These are phyloP conservation scores for Dactylellina leptospora DNA, from an alignment of 2,329 filamentous ascomycete genomes.

Conservation along the genomic window DNA sequence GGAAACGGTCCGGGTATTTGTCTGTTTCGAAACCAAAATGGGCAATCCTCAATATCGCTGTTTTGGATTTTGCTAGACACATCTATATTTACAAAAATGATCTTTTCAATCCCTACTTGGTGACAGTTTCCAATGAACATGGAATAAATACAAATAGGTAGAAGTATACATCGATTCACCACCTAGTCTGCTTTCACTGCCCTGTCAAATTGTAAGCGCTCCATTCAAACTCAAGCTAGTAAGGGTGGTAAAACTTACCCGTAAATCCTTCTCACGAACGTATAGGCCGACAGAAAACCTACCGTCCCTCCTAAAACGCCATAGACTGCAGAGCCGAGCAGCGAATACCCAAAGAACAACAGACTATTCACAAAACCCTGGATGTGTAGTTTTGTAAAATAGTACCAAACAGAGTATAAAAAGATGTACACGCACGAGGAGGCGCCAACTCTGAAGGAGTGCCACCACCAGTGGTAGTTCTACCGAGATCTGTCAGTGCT, in stretches of 20 bases:
- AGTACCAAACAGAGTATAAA: conserved; percentile 84
- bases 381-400: conserved; percentile 80
- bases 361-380: conserved; percentile 79
- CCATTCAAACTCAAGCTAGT: not conserved
- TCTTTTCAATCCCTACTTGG: too few relatives aligned
- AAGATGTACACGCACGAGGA: conserved; percentile 83
- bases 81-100: too few relatives aligned
- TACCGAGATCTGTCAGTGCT: conserved; percentile 57
- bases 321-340: conserved; percentile 82
- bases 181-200: conserved; percentile 66
- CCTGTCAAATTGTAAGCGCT: too few relatives aligned
- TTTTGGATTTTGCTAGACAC: too few relatives aligned
- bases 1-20: not conserved
- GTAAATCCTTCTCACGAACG: conserved; percentile 85
- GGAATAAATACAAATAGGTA: too few relatives aligned
- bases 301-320: conserved; percentile 82
- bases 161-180: not conserved
- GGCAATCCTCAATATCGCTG: too few relatives aligned
- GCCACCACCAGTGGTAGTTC: conserved; percentile 94
- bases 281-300: conserved; percentile 83
- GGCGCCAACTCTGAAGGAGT: conserved; percentile 81
- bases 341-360: conserved; percentile 86
- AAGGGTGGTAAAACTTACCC: conserved; percentile 65
- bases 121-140: too few relatives aligned
- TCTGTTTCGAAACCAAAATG: not conserved